Evolutionary conservation across 1,284 basidiomycete species (phyloP), one percentile per base, ranked within the genome.

Genomic region (Trichosporon sp.): DNA sequence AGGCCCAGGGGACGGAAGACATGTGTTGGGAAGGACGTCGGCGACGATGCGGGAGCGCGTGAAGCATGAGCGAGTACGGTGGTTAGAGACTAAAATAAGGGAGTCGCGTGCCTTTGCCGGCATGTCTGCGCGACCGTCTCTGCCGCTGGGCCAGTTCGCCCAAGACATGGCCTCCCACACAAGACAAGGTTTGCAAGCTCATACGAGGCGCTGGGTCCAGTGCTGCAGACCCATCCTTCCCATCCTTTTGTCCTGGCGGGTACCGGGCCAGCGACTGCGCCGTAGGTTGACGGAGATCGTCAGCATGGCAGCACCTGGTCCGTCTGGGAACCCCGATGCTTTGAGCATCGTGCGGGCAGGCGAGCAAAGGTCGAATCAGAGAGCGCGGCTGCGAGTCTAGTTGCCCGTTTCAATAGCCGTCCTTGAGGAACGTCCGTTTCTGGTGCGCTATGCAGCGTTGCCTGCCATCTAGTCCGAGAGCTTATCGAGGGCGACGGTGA

Each of bases 31-130:
- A 32, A 32, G 32, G 59, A n/a, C 14, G 59, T 37, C 2, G 35
- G 7, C 59, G 51, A 63, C 35, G 59, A 63, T 63, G 59, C 59
- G 59, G 59, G 59, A 63, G 43, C 59, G 59, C 16, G 59, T 19
- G 59, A 35, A 63, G 59, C 59, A 63, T 16, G 59, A 63, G 32
- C 59, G 32, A 6, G 31, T 37, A 63, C 59, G 59, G 59, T 35
- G 59, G 32, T 63, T 10, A 63, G 31, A 63, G 59, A 54, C 59
- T 35, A 63, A 35, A 63, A 32, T 63, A 63, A 35, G 59, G 59
- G 59, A 63, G 59, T 63, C 59, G 59, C 59, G 59, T 63, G 59
- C 59, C 59, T 63, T n/a, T 63, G 59, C 59, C 59, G 59, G 59
- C 59, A 63, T 63, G 59, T 63, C 59, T 63, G 32, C 32, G 12